phyloP scores from a whole-genome alignment of 163 green algal genomes.

The Coccomyxa subellipsoidea region DNA sequence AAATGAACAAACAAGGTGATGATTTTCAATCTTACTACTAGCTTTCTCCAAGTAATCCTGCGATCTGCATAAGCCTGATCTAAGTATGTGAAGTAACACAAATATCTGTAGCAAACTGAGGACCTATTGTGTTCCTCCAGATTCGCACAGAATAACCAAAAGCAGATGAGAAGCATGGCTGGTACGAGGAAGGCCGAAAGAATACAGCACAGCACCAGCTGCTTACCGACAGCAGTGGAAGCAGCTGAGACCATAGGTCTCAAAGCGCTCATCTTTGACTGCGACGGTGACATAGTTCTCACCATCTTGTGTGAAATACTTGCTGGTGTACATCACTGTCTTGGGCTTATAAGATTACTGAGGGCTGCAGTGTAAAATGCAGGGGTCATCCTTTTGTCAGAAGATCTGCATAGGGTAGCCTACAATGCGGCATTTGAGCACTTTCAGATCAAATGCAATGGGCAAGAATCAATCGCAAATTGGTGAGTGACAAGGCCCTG shows the following conservation, averaged over 20 bases:
- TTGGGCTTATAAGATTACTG: no score
- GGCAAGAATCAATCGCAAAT: slow-evolving; percentile 26
- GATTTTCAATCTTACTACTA: no score
- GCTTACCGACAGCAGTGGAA: not conserved
- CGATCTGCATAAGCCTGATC: no score
- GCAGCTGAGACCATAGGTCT: slow-evolving; percentile 15
- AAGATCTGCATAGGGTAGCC: slow-evolving; percentile 89
- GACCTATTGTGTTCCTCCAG: not conserved
- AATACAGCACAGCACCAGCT: not conserved
- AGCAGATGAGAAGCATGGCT: not conserved
- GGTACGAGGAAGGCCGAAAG: not conserved
- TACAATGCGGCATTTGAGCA: slow-evolving; percentile 93
- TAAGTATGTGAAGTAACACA: no score
- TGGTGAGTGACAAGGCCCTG: not conserved
- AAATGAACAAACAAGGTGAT: no score
- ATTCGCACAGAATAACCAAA: not conserved
- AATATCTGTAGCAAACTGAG: no score
- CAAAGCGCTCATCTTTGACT: slow-evolving; percentile 75
- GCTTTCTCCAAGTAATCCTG: no score
- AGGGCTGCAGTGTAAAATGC: slow-evolving; percentile 3
- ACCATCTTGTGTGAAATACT: no score
- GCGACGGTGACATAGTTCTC: slow-evolving; percentile 47
- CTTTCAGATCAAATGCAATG: slow-evolving; percentile 56
- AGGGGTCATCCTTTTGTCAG: slow-evolving; percentile 92
- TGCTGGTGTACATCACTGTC: no score